These are phyloP conservation scores for barrel medic (Medicago truncatula) DNA, from an alignment of 306 rosid species.

Conservation along the genomic window DNA sequence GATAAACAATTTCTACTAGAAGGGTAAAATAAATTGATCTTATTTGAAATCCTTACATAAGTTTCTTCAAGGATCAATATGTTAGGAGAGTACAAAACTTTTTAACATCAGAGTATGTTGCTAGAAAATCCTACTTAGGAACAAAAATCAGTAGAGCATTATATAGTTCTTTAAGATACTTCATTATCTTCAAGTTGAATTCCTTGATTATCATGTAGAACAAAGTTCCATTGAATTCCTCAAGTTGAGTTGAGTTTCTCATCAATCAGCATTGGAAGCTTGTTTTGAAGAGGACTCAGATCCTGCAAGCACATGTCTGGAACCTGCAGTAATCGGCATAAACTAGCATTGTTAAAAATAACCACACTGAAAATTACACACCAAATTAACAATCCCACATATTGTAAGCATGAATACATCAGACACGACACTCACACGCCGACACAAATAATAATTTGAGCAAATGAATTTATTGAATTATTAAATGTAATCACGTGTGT, in stretches of 20 bases:
- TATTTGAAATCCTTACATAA: neutral
- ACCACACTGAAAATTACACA: neutral
- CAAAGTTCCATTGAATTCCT: conserved; percentile 21
- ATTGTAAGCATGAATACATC: neutral
- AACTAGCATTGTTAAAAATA: conserved; percentile 3
- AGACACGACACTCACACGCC: too few relatives aligned
- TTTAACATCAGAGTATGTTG: neutral
- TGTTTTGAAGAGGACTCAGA: conserved; percentile 47
- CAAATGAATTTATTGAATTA: too few relatives aligned
- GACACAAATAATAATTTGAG: too few relatives aligned
- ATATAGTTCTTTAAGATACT: conserved; percentile 20
- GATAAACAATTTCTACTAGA: neutral
- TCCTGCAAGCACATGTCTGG: conserved; percentile 53
- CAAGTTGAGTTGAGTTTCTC: conserved; percentile 45
- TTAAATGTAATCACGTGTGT: too few relatives aligned
- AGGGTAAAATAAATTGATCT: neutral
- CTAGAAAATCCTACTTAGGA: conserved; percentile 13
- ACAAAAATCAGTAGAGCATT: conserved; percentile 25
- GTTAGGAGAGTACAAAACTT: neutral
- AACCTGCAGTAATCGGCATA: conserved; percentile 47
- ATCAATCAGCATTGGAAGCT: conserved; percentile 41
- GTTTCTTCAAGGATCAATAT: conserved; percentile 4
- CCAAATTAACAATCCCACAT: neutral
- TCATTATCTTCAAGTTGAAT: conserved; percentile 6
- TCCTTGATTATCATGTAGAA: conserved; percentile 6